Evolutionary conservation across 495 filamentous ascomycete genomes (phyloP), one percentile per base, ranked within the genome.

Genomic region (Glarea lozoyensis): DNA sequence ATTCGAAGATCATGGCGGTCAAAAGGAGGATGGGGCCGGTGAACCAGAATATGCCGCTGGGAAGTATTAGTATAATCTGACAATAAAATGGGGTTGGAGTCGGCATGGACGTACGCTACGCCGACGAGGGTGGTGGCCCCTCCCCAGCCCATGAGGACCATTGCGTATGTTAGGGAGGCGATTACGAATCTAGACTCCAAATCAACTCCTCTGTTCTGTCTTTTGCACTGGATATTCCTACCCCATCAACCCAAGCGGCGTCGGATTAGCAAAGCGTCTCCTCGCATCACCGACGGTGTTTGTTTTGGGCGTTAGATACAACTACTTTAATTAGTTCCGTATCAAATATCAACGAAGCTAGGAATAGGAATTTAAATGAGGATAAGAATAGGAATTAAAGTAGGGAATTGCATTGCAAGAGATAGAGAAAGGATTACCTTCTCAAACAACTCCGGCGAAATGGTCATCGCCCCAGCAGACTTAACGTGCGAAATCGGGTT

Each of bases 371-470:
- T n/a, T n/a, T n/a, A n/a, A n/a, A n/a, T n/a, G n/a, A n/a, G n/a
- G n/a, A n/a, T n/a, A n/a, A n/a, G n/a, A n/a, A n/a, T n/a, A n/a
- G n/a, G n/a, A n/a, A n/a, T n/a, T n/a, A n/a, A n/a, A n/a, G n/a
- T n/a, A n/a, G n/a, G n/a, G n/a, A n/a, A n/a, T n/a, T n/a, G n/a
- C n/a, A n/a, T n/a, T 11, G 16, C 16, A 34, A 7, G 12, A 20
- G 21, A 34, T 25, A 24, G 16, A 17, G 21, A 2, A 32, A 25
- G 11, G 18, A 41, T 37, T 40, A 63, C 64, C 56, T 75, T 75
- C 59, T 77, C 70, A 32, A 75, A 77, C 17, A 75, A 58, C 62
- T 75, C 72, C 11, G 70, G 69, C 4, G 70, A 67, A 55, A 72
- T 67, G 6, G 65, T 67, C 33, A 70, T 43, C 12, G 16, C 46